Evolutionary conservation across 768 basidiomycete species (phyloP).

Genomic region (Mycena leptocephala): DNA sequence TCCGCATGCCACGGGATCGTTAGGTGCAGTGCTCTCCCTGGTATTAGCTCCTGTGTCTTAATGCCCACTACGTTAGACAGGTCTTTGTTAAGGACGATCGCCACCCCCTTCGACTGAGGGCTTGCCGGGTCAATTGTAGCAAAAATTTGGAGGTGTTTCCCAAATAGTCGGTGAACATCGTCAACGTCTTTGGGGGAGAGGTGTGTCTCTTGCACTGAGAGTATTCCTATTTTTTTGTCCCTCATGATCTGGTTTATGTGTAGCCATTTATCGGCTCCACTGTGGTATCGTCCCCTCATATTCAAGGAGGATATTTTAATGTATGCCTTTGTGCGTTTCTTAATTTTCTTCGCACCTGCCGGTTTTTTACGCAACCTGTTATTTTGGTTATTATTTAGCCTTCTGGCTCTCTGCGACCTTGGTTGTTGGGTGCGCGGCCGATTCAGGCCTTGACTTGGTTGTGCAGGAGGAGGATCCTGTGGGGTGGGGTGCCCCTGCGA

Average conservation of each 20-base stretch:
- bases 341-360: neutral
- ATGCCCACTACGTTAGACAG: neutral
- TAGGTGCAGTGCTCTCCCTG: slow-evolving; percentile 18
- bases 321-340: too few relatives aligned
- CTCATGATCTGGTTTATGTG: slow-evolving; percentile 12
- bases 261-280: neutral
- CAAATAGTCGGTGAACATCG: neutral
- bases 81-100: slow-evolving; percentile 7
- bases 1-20: slow-evolving; percentile 18
- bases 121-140: neutral
- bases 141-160: too few relatives aligned
- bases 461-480: neutral
- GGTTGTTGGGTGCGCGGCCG: too few relatives aligned
- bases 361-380: neutral
- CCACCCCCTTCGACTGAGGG: neutral
- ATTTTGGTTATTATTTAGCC: neutral
- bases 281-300: slow-evolving; percentile 11
- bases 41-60: neutral
- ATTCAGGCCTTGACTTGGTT: neutral
- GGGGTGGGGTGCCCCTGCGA: neutral
- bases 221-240: neutral
- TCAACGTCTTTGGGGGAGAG: neutral
- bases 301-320: slow-evolving; percentile 7
- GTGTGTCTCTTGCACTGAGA: slow-evolving; percentile 9
- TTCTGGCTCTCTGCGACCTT: too few relatives aligned